Evolutionary conservation across 305 asterid species (phyloP), one percentile per base, ranked within the genome.

Genomic region (Euphrasia arctica): DNA sequence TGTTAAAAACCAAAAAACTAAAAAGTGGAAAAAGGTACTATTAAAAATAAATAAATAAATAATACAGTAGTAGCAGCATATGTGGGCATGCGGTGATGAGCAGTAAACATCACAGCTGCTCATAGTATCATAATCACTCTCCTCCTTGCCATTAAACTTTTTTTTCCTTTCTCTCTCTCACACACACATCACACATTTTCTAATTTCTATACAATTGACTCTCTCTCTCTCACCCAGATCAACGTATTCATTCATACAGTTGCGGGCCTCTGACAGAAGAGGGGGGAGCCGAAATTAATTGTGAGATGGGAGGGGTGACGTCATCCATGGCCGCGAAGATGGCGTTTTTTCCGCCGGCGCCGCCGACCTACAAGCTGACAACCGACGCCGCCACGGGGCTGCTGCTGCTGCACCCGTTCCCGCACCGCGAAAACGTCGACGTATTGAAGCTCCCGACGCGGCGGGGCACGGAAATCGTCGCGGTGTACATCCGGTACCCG

Each of bases 251-350:
- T 1, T 7, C 22, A 18, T 4, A 31, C 47, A 27, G 28, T 50
- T 60, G 36, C 41, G 55, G 58, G 31, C 36, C 43, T 39, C 43
- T 39, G 15, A 14, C 34, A 25, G 29, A 57, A 18, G 22, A 18
- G 22, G 22, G 22, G 27, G 13, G 59, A 55, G 36, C 27, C 42
- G 69, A 47, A 48, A 39, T 6, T 54, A 64, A 39, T 39, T 39
- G 66, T 8, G 52, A 48, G 56, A 86, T 89, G 98, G 97, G 97
- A 61, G 97, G 98, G 67, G 89, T 91, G 86, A 89, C 95, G 76
- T 91, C 98, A 60, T 89, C 96, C 54, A 87, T 91, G 98, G 98
- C 98, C 42, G 98, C 98, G 65, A 91, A 87, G 79, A 75, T 91
- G 70, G 98, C 98, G 34, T 91, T 89, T 68, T 91, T 91, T 71